These are phyloP conservation scores for Mixia osmundae DNA, from an alignment of 1,284 basidiomycete species.

Conservation along the genomic window DNA sequence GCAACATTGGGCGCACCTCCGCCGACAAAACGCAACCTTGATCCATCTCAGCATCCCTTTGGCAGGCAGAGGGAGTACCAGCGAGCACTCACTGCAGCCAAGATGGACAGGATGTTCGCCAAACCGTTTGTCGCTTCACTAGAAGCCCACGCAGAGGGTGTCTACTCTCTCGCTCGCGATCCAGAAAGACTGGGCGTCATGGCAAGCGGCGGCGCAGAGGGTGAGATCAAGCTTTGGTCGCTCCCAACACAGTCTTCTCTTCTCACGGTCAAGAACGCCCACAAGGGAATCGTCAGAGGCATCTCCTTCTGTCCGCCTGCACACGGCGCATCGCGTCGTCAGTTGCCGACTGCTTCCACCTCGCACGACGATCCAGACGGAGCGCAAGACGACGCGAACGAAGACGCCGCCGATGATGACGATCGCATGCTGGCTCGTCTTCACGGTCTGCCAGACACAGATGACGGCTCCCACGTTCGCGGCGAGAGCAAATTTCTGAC, in stretches of 20 bases:
- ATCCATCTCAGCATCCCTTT: slow-evolving; percentile 85
- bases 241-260: slow-evolving; percentile 43
- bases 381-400: slow-evolving; percentile 14
- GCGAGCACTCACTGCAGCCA: slow-evolving; percentile 78
- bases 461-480: slow-evolving; percentile 8
- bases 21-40: slow-evolving; percentile 36
- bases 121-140: slow-evolving; percentile 81
- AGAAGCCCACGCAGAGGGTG: slow-evolving; percentile 88
- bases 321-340: slow-evolving; percentile 13
- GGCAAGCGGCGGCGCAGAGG: slow-evolving; percentile 90
- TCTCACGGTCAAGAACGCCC: slow-evolving; percentile 50
- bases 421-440: neutral
- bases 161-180: slow-evolving; percentile 63
- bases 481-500: slow-evolving; percentile 50
- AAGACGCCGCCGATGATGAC: slow-evolving; percentile 12
- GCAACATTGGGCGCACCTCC: slow-evolving; percentile 6
- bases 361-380: slow-evolving; percentile 11
- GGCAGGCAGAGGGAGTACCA: slow-evolving; percentile 76
- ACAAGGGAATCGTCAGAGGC: slow-evolving; percentile 79
- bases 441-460: slow-evolving; percentile 4
- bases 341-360: slow-evolving; percentile 1
- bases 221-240: slow-evolving; percentile 81
- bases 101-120: slow-evolving; percentile 90
- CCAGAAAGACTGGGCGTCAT: slow-evolving; percentile 51
- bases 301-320: slow-evolving; percentile 46